These are phyloP conservation scores for Penicillium cinerascens DNA, from an alignment of 495 filamentous ascomycete genomes.

Conservation along the genomic window DNA sequence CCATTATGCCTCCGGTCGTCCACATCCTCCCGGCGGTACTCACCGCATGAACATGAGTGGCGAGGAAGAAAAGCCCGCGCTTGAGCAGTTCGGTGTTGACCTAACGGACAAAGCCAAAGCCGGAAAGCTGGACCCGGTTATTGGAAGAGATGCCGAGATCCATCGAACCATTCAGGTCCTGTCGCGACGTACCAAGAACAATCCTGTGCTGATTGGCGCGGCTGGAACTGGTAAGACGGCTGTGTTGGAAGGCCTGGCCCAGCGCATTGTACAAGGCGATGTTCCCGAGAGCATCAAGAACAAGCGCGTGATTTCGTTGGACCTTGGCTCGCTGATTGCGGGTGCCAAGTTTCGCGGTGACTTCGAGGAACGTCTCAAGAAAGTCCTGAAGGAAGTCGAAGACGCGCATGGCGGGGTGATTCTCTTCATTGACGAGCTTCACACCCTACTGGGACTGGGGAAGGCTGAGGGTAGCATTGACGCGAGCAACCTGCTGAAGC, in stretches of 20 bases:
- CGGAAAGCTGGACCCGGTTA: slow-evolving; percentile 93
- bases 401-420: slow-evolving; percentile 86
- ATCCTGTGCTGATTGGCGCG: slow-evolving; percentile 87
- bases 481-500: slow-evolving; percentile 92
- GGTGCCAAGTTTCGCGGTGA: slow-evolving; percentile 95
- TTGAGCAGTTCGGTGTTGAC: slow-evolving; percentile 90
- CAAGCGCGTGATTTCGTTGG: slow-evolving; percentile 81
- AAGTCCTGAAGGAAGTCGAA: slow-evolving; percentile 84
- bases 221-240: slow-evolving; percentile 97
- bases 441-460: slow-evolving; percentile 85
- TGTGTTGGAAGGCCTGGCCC: slow-evolving; percentile 86
- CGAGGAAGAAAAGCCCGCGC: slow-evolving; percentile 73
- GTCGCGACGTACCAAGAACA: slow-evolving; percentile 93
- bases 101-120: slow-evolving; percentile 80
- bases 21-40: slow-evolving; percentile 85
- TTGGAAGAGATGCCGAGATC: slow-evolving; percentile 87
- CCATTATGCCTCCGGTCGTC: slow-evolving; percentile 70
- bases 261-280: slow-evolving; percentile 86
- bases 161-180: slow-evolving; percentile 92
- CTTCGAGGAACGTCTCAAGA: slow-evolving; percentile 92
- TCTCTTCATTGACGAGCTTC: slow-evolving; percentile 93
- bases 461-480: slow-evolving; percentile 96
- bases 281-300: slow-evolving; percentile 97
- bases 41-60: slow-evolving; percentile 88
- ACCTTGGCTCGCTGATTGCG: slow-evolving; percentile 88